Conservation (phyloP, 2,329 filamentous ascomycete species). For the Hypoxylon sp. region DNA sequence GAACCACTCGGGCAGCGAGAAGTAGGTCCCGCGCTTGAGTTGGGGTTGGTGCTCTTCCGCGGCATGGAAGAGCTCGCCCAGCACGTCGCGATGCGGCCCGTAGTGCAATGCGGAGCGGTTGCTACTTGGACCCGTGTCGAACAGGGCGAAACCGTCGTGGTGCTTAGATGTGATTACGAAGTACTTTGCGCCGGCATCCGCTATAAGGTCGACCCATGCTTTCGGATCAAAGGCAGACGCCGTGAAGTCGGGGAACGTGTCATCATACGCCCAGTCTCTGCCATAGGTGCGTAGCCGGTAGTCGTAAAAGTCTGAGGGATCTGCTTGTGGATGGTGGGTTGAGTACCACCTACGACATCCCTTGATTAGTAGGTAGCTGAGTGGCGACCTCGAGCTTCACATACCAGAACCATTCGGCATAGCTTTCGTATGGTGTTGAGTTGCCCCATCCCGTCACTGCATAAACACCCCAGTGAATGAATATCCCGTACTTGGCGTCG, state of each 20-base stretch:
- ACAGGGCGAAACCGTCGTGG: constrained; percentile 62
- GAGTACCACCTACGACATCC: constrained; percentile 47
- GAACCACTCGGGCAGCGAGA: constrained; percentile 64
- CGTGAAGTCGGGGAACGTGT: constrained; percentile 67
- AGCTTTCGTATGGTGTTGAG: constrained; percentile 55
- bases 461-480: constrained; percentile 71
- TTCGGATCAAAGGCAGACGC: constrained; percentile 63
- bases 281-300: constrained; percentile 66
- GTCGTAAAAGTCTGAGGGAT: constrained; percentile 59
- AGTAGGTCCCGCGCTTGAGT: constrained; percentile 61
- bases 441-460: constrained; percentile 68
- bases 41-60: constrained; percentile 56
- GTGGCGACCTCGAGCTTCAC: constrained; percentile 11
- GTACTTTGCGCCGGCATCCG: constrained; percentile 56
- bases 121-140: constrained; percentile 55
- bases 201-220: constrained; percentile 56
- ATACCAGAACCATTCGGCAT: constrained; percentile 65
- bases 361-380: neutral
- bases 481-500: constrained; percentile 69
- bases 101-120: constrained; percentile 58
- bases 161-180: constrained; percentile 63
- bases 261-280: constrained; percentile 65
- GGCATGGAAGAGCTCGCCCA: constrained; percentile 60
- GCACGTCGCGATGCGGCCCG: constrained; percentile 56
- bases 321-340: constrained; percentile 56